phyloP scores from a whole-genome alignment of 139 green algal genomes.

The Pycnococcus provasolii region DNA sequence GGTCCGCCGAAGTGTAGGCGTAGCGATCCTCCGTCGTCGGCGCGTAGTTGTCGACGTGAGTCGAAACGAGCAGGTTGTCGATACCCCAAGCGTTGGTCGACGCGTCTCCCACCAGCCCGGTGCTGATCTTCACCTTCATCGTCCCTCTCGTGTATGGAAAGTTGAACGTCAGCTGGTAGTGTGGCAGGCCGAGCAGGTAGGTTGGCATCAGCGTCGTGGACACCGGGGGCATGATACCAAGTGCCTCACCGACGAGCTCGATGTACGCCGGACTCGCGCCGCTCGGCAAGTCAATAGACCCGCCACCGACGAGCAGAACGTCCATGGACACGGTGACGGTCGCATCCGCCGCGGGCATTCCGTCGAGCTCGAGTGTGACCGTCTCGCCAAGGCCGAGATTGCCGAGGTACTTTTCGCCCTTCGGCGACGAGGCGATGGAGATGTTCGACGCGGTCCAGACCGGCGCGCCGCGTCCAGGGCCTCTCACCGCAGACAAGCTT shows the following conservation, averaged over 20 bases:
- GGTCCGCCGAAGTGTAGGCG: constrained; percentile 11
- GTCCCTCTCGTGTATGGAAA: constrained; percentile 1
- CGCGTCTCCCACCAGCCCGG: not conserved
- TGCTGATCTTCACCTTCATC: constrained; percentile 3
- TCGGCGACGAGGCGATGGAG: not conserved
- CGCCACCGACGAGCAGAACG: constrained; percentile 1
- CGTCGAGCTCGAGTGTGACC: not conserved
- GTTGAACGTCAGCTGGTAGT: constrained; percentile 17
- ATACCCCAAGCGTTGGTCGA: constrained; percentile 12
- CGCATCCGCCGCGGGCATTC: not conserved
- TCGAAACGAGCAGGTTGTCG: constrained; percentile 18
- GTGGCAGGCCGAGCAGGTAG: constrained; percentile 4
- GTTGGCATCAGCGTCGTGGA: constrained; percentile 6
- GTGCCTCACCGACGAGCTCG: not conserved
- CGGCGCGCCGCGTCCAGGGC: too few relatives aligned
- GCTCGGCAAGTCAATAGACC: not conserved
- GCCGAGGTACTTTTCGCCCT: constrained; percentile 10
- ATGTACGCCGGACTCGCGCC: not conserved
- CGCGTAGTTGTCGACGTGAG: constrained; percentile 20
- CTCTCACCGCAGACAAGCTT: too few relatives aligned
- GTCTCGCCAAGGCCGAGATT: not conserved
- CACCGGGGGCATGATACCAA: not conserved
- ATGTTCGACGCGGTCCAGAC: too few relatives aligned
- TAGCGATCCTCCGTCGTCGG: constrained; percentile 10
- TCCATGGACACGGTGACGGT: constrained; percentile 5